Percentiles rank a stretch among this genome's conserved stretches.
Conservation (phyloP, 2,329 filamentous ascomycete species). For the Dothideomycetes sp. region DNA sequence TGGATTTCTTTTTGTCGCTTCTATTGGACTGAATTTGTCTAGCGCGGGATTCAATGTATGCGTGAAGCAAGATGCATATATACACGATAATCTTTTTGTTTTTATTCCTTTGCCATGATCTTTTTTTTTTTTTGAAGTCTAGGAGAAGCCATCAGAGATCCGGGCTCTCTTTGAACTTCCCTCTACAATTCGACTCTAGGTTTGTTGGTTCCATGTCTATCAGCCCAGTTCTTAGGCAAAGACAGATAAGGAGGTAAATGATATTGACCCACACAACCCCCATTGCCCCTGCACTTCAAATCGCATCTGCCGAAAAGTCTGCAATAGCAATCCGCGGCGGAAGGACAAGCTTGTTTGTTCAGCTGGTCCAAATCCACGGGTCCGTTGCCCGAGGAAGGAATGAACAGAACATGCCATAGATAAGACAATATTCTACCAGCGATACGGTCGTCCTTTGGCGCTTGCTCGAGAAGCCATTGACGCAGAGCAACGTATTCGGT, state of each 20-base stretch:
- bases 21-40: no score
- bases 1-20: no score
- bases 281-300: slow-evolving; percentile 27
- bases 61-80: no score
- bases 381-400: slow-evolving; percentile 19
- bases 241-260: slow-evolving; percentile 28
- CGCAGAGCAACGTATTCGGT: slow-evolving; percentile 49
- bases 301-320: slow-evolving; percentile 55
- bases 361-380: slow-evolving; percentile 29
- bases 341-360: slow-evolving; percentile 44
- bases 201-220: neutral
- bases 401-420: slow-evolving; percentile 50
- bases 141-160: neutral
- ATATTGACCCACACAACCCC: slow-evolving; percentile 33
- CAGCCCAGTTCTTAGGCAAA: slow-evolving; percentile 22
- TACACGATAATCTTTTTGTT: no score
- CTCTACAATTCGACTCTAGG: no score
- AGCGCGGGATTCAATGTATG: no score
- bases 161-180: no score
- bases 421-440: slow-evolving; percentile 57
- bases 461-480: slow-evolving; percentile 49
- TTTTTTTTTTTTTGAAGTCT: neutral
- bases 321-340: slow-evolving; percentile 55
- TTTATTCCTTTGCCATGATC: neutral
- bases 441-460: slow-evolving; percentile 37